Conservation (phyloP, 1,284 basidiomycete species). For the Wolfiporia cocos region DNA sequence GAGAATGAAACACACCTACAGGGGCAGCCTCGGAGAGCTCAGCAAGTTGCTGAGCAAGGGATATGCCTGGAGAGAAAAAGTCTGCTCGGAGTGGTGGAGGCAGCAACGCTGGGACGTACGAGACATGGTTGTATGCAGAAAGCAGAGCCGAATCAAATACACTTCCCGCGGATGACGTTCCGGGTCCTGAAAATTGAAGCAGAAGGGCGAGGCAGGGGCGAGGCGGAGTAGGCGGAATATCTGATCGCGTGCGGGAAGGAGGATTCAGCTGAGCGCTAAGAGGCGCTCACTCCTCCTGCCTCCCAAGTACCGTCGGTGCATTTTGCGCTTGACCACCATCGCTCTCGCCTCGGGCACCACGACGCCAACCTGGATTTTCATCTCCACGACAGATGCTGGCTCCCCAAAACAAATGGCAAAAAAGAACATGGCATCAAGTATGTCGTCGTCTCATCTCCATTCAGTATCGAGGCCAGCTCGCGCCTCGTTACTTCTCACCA, state of each 20-base stretch:
- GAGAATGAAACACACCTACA: slow-evolving; percentile 38
- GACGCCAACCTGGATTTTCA: slow-evolving; percentile 26
- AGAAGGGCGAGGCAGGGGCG: slow-evolving; percentile 6
- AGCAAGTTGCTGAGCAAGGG: slow-evolving; percentile 79
- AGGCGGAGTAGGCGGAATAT: slow-evolving; percentile 7
- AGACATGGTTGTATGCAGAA: slow-evolving; percentile 4
- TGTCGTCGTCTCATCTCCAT: slow-evolving; percentile 12
- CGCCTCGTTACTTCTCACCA: slow-evolving; percentile 3
- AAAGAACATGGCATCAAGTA: slow-evolving; percentile 25
- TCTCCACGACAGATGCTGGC: slow-evolving; percentile 24
- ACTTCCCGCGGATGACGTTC: too few species aligned
- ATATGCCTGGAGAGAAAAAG: slow-evolving; percentile 46
- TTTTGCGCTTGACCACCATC: slow-evolving; percentile 18
- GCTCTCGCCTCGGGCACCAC: slow-evolving; percentile 12
- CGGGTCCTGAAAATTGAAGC: too few species aligned
- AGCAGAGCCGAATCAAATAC: neutral
- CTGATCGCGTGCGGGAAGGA: slow-evolving; percentile 1
- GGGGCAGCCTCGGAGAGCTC: slow-evolving; percentile 70
- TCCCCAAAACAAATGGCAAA: slow-evolving; percentile 26
- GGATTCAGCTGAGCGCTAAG: slow-evolving; percentile 7
- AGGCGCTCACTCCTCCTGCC: slow-evolving; percentile 8
- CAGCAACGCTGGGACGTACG: too few species aligned
- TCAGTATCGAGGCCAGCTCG: slow-evolving; percentile 2
- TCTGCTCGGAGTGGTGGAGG: too few species aligned
- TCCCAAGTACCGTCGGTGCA: too few species aligned